These are phyloP conservation scores for Morella rubra DNA, from an alignment of 306 rosid genomes.

Conservation along the genomic window DNA sequence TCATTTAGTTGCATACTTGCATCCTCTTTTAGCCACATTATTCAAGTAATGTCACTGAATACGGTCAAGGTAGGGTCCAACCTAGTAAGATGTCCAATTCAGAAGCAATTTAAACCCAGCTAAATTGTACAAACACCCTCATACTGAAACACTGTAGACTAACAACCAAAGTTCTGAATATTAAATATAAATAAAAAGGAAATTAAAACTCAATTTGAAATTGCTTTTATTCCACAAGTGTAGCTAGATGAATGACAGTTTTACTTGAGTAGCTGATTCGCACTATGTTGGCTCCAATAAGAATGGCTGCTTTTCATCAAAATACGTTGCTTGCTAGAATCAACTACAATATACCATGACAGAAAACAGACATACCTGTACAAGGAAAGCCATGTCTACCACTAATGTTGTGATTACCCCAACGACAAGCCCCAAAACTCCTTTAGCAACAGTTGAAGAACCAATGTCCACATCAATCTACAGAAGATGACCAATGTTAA, in stretches of 20 bases:
- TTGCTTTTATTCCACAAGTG: background rate
- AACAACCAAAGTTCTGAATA: too few relatives aligned
- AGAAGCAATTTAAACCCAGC: background rate
- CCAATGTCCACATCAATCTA: conserved; percentile 99
- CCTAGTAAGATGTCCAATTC: background rate
- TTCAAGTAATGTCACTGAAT: background rate
- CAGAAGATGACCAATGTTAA: conserved; percentile 26
- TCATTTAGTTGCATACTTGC: background rate
- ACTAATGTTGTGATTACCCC: conserved; percentile 97
- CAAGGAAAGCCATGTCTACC: conserved; percentile 99
- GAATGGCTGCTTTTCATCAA: background rate
- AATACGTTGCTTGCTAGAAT: background rate
- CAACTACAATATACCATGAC: background rate
- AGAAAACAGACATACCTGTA: conserved; percentile 61
- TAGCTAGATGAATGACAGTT: background rate
- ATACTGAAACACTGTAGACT: background rate
- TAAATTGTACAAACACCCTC: background rate
- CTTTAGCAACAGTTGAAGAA: conserved; percentile 98
- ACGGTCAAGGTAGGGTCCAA: background rate
- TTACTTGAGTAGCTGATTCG: background rate
- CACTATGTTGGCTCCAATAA: background rate
- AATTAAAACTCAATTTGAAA: background rate
- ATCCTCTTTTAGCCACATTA: background rate
- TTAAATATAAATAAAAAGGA: too few relatives aligned
- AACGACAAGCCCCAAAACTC: conserved; percentile 94